Conservation (phyloP, 2,329 filamentous ascomycete genomes). For the Hypoxylon sp. region DNA sequence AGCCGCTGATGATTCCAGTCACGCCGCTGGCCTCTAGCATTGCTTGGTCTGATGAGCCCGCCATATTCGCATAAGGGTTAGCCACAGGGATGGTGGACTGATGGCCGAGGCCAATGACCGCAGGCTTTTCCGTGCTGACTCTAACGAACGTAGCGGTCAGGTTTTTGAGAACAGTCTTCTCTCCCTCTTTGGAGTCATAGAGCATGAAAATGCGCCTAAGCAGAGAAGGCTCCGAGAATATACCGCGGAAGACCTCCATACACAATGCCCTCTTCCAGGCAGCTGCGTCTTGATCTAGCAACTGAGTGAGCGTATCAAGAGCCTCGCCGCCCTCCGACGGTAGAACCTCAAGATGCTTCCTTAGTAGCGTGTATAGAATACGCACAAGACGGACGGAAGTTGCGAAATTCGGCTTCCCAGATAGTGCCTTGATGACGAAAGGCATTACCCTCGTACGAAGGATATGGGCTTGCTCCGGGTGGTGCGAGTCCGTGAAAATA, state of each 20-base stretch:
- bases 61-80: slow-evolving; percentile 66
- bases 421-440: slow-evolving; percentile 81
- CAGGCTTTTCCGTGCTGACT: slow-evolving; percentile 89
- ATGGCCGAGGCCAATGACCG: slow-evolving; percentile 87
- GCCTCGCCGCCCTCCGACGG: slow-evolving; percentile 85
- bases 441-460: slow-evolving; percentile 85
- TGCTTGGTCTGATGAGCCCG: slow-evolving; percentile 80
- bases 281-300: slow-evolving; percentile 87
- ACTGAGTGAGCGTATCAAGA: slow-evolving; percentile 82
- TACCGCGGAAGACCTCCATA: slow-evolving; percentile 88
- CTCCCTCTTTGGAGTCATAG: slow-evolving; percentile 80
- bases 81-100: slow-evolving; percentile 86
- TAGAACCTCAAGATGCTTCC: slow-evolving; percentile 80
- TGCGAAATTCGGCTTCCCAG: slow-evolving; percentile 83
- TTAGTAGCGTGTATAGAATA: slow-evolving; percentile 84
- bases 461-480: slow-evolving; percentile 84
- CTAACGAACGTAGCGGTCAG: slow-evolving; percentile 92
- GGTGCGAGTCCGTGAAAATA: slow-evolving; percentile 75
- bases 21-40: slow-evolving; percentile 90
- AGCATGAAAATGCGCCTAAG: slow-evolving; percentile 83
- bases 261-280: slow-evolving; percentile 90
- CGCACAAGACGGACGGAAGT: slow-evolving; percentile 85
- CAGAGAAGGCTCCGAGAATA: slow-evolving; percentile 85
- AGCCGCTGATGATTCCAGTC: slow-evolving; percentile 85
- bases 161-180: slow-evolving; percentile 82